A percentile compares a stretch with the other conserved stretches of the same genome.
Evolutionary conservation across 257 asterid genomes (phyloP).

Genomic region (Nemophila menziesii): DNA sequence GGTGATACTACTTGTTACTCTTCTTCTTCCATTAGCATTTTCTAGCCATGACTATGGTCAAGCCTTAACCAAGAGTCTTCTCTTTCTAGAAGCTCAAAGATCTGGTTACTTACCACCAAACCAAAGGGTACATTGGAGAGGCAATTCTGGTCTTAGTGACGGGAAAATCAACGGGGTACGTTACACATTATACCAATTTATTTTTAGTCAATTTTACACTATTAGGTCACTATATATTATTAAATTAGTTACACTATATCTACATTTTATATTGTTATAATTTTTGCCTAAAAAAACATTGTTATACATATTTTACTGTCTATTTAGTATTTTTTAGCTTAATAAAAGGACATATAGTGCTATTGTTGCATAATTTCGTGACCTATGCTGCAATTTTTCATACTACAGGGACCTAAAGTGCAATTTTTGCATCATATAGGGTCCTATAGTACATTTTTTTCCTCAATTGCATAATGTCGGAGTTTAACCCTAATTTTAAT

Average conservation of each 20-base stretch:
- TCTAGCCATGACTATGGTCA: slow-evolving; percentile 64
- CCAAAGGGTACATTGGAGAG: slow-evolving; percentile 88
- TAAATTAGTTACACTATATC: too few relatives aligned
- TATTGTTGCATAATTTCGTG: not conserved
- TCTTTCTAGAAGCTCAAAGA: slow-evolving; percentile 96
- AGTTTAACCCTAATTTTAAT: too few relatives aligned
- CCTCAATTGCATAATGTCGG: not conserved
- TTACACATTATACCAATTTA: not conserved
- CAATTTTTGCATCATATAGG: too few relatives aligned
- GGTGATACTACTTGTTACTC: slow-evolving; percentile 16
- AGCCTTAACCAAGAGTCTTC: slow-evolving; percentile 69
- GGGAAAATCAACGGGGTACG: slow-evolving; percentile 79
- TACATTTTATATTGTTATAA: too few relatives aligned
- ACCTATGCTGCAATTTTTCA: not conserved
- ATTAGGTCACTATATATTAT: too few relatives aligned
- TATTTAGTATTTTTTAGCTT: too few relatives aligned
- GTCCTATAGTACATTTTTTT: too few relatives aligned
- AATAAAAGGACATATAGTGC: too few relatives aligned
- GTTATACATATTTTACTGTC: too few relatives aligned
- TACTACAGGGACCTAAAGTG: too few relatives aligned
- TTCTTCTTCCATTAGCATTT: slow-evolving; percentile 46
- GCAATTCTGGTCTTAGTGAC: slow-evolving; percentile 83
- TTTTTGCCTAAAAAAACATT: too few relatives aligned
- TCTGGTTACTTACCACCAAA: slow-evolving; percentile 74
- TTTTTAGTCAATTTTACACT: too few relatives aligned